Percentiles rank a stretch among this genome's conserved stretches.
Conservation (phyloP, 495 filamentous ascomycete genomes). For the Annulohypoxylon moriforme region DNA sequence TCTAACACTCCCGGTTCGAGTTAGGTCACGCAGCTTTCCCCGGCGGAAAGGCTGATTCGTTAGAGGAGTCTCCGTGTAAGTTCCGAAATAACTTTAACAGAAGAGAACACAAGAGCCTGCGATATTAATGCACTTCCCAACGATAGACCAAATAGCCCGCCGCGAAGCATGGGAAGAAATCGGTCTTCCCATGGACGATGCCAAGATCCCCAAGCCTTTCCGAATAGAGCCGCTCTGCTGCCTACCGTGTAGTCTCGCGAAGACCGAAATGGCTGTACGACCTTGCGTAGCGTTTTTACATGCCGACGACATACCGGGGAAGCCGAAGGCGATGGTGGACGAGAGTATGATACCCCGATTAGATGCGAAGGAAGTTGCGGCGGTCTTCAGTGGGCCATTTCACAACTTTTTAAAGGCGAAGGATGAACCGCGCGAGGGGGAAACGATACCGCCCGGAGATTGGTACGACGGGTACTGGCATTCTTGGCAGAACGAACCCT, state of each 20-base stretch:
- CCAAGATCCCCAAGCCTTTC: slow-evolving; percentile 74
- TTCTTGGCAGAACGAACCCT: slow-evolving; percentile 68
- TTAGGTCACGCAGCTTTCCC: slow-evolving; percentile 88
- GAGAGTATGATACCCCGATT: slow-evolving; percentile 79
- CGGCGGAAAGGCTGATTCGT: slow-evolving; percentile 71
- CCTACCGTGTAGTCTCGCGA: slow-evolving; percentile 81
- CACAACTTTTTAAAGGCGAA: slow-evolving; percentile 70
- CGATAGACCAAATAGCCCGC: slow-evolving; percentile 78
- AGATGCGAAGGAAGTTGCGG: slow-evolving; percentile 87
- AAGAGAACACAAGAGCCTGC: neutral
- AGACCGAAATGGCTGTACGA: slow-evolving; percentile 82
- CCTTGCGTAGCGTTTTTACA: slow-evolving; percentile 88
- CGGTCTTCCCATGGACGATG: slow-evolving; percentile 76
- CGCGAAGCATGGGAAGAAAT: slow-evolving; percentile 93
- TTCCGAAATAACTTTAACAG: neutral
- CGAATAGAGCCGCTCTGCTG: slow-evolving; percentile 85
- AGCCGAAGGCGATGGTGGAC: slow-evolving; percentile 65
- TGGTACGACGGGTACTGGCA: slow-evolving; percentile 80
- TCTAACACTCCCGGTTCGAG: slow-evolving; percentile 16
- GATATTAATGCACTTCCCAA: slow-evolving; percentile 65
- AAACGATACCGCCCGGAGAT: slow-evolving; percentile 62
- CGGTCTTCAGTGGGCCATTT: slow-evolving; percentile 89
- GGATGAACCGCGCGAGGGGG: slow-evolving; percentile 57
- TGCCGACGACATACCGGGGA: slow-evolving; percentile 56
- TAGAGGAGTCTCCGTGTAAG: slow-evolving; percentile 62